A percentile compares a stretch with the other conserved stretches of the same genome.
Evolutionary conservation across 2,329 filamentous ascomycete species (phyloP).

Genomic region (Colletotrichum limetticola): DNA sequence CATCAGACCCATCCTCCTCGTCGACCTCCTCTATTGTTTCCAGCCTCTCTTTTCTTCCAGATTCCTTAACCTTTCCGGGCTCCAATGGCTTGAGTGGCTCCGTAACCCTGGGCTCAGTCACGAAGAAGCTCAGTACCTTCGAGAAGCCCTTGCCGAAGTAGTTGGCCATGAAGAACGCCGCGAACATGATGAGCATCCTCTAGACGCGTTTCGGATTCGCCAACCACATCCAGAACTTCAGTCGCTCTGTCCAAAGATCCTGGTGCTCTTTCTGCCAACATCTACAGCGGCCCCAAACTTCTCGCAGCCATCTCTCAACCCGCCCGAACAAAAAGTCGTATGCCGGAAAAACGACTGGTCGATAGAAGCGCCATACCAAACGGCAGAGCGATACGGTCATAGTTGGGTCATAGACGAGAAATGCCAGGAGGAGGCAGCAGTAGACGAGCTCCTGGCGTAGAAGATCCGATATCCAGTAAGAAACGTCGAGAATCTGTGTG

Average conservation of each 20-base stretch:
- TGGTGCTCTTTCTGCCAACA: too few relatives aligned
- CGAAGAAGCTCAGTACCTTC: not conserved
- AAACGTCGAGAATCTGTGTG: not conserved
- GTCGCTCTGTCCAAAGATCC: too few relatives aligned
- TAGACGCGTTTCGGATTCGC: not conserved
- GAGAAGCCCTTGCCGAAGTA: not conserved
- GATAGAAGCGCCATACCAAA: not conserved
- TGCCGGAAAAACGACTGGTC: not conserved
- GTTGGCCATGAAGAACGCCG: not conserved
- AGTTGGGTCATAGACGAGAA: not conserved
- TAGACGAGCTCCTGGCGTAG: not conserved
- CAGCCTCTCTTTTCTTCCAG: too few relatives aligned
- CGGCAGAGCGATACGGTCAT: not conserved
- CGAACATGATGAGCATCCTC: not conserved
- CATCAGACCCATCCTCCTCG: too few relatives aligned
- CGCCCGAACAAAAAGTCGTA: not conserved
- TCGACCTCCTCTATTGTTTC: too few relatives aligned
- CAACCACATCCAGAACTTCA: not conserved
- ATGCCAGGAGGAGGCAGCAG: not conserved
- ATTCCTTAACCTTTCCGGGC: not conserved
- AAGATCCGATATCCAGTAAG: not conserved
- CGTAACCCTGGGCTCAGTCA: not conserved
- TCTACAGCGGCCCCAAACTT: too few relatives aligned
- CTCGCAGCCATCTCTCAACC: not conserved
- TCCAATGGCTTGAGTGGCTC: not conserved